A percentile compares a stretch with the other conserved stretches of the same genome.
Conservation (phyloP, 2,329 filamentous ascomycete genomes). For the Claviceps sp. region DNA sequence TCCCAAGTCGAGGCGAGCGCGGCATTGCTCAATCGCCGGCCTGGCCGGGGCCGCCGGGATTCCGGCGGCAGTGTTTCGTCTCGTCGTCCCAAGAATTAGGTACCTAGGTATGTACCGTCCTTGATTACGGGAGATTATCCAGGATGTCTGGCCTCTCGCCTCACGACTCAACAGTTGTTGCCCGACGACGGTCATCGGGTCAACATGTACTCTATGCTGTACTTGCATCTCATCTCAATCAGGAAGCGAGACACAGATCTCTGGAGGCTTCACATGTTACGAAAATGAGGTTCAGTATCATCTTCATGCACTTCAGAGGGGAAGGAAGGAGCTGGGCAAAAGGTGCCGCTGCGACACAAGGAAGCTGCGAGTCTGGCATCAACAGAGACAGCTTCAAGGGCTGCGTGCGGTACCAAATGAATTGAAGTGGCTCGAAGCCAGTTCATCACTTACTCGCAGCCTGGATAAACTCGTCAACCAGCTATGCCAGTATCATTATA, state of each 20-base stretch:
- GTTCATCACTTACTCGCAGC: background rate
- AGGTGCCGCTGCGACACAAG: background rate
- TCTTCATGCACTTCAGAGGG: background rate
- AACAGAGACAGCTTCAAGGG: background rate
- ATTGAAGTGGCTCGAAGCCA: background rate
- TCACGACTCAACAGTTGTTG: background rate
- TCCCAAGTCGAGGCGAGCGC: background rate
- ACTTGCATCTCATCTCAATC: no score
- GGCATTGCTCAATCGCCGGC: background rate
- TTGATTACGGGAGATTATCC: background rate
- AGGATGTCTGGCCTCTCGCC: background rate
- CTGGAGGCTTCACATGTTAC: no score
- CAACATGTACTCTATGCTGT: no score
- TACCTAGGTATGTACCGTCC: background rate
- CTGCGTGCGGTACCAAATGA: background rate
- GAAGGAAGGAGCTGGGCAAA: background rate
- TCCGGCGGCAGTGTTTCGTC: background rate
- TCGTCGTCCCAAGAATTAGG: background rate
- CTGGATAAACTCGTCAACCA: background rate
- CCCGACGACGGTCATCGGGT: no score
- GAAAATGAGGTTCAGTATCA: background rate
- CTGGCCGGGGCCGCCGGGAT: background rate
- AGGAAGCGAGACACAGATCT: no score
- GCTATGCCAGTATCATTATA: background rate
- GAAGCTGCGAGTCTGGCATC: background rate